phyloP scores from a whole-genome alignment of 306 rosid genomes.

The Cucumis melo region DNA sequence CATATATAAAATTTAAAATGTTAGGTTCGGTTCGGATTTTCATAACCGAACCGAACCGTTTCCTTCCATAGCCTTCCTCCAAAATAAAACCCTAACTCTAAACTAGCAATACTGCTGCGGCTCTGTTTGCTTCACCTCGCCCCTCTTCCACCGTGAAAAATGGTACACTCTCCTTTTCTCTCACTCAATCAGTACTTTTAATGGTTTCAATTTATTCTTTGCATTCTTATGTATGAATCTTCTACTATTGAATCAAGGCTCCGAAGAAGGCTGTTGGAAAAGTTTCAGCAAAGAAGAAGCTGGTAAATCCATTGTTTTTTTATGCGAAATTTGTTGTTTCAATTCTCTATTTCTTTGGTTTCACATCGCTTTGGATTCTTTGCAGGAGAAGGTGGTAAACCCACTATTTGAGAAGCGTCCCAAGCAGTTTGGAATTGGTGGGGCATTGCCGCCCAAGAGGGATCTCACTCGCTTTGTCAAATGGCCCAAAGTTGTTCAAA shows the following conservation, averaged over 20 bases:
- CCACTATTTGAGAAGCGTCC: constrained; percentile 60
- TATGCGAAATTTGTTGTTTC: background rate
- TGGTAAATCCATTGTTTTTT: constrained; percentile 1
- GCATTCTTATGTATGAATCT: background rate
- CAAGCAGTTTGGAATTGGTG: constrained; percentile 54
- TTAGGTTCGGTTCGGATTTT: too few species aligned
- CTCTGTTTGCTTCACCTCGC: background rate
- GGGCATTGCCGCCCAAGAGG: constrained; percentile 54
- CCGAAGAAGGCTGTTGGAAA: constrained; percentile 30
- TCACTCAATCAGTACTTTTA: background rate
- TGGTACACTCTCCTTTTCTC: background rate
- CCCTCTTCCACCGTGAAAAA: background rate
- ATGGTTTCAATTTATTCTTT: background rate
- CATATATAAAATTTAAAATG: too few species aligned
- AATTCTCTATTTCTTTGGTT: background rate
- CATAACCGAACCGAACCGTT: too few species aligned
- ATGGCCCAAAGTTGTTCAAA: constrained; percentile 48
- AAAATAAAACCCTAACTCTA: background rate
- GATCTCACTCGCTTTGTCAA: constrained; percentile 46
- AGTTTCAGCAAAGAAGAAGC: constrained; percentile 22
- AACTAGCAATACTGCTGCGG: background rate
- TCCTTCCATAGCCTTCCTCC: too few species aligned
- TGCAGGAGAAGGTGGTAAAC: constrained; percentile 30
- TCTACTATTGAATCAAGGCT: constrained; percentile 11
- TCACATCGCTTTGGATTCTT: background rate